Percentiles rank a stretch among this genome's conserved stretches.
Evolutionary conservation across 2,329 filamentous ascomycete genomes (phyloP).

Genomic region (Grosmannia clavigera): DNA sequence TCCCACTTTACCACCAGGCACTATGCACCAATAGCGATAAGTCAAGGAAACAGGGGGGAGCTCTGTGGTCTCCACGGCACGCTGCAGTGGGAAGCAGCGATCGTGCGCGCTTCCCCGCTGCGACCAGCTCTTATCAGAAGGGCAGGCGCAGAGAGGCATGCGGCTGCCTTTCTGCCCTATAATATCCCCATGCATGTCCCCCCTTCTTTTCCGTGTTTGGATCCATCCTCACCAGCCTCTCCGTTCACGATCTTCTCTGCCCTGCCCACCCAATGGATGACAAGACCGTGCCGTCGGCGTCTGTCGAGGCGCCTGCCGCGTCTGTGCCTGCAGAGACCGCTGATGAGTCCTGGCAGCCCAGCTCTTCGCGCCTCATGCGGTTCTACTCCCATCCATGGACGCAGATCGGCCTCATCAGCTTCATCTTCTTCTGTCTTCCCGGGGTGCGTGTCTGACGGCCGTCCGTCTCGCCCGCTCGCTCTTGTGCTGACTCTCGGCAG

Average conservation of each 20-base stretch:
- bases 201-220: neutral
- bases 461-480: neutral
- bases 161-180: neutral
- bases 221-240: neutral
- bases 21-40: neutral
- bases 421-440: constrained; percentile 36
- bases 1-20: neutral
- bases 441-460: constrained; percentile 11
- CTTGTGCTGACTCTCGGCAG: neutral
- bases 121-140: neutral
- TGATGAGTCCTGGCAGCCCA: neutral
- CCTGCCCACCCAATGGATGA: neutral
- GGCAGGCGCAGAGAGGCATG: neutral
- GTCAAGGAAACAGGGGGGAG: neutral
- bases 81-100: neutral
- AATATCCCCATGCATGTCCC: neutral
- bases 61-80: neutral
- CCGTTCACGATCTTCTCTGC: neutral
- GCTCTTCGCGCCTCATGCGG: neutral
- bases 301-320: neutral
- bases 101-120: neutral
- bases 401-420: constrained; percentile 33
- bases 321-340: neutral
- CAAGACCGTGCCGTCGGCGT: neutral
- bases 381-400: constrained; percentile 26